Percentiles rank a stretch among this genome's conserved stretches.
Evolutionary conservation across 345 rosid genomes (phyloP).

Genomic region (Eucalyptus cladocalyx): DNA sequence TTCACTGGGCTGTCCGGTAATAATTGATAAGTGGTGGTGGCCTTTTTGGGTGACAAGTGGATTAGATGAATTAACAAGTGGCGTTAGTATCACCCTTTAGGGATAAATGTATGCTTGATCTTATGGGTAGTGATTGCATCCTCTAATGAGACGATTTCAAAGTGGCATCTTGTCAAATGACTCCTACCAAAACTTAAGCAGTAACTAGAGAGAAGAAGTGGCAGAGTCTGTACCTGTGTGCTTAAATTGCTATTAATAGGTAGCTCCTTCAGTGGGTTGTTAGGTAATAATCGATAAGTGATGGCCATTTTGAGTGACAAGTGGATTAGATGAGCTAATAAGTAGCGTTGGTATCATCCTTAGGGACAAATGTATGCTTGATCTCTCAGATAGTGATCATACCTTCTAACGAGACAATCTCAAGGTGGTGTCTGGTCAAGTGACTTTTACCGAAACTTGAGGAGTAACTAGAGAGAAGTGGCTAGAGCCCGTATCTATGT

Average conservation of each 20-base stretch:
- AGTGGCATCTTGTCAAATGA: background rate
- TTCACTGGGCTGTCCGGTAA: background rate
- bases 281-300: background rate
- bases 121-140: background rate
- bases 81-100: background rate
- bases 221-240: background rate
- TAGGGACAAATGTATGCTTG: no score
- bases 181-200: background rate
- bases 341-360: no score
- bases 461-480: background rate
- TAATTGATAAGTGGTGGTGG: background rate
- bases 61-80: background rate
- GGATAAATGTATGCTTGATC: background rate
- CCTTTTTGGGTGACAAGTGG: background rate
- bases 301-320: no score
- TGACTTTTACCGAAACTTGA: background rate
- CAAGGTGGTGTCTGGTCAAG: no score
- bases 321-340: no score
- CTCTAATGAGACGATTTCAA: background rate
- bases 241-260: background rate
- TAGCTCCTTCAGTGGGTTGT: background rate
- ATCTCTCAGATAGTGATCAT: no score
- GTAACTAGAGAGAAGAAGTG: background rate
- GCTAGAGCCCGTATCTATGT: background rate
- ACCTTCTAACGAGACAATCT: no score